phyloP scores from a whole-genome alignment of 108 stramenopile species.

The Fistulifera pelliculosa region DNA sequence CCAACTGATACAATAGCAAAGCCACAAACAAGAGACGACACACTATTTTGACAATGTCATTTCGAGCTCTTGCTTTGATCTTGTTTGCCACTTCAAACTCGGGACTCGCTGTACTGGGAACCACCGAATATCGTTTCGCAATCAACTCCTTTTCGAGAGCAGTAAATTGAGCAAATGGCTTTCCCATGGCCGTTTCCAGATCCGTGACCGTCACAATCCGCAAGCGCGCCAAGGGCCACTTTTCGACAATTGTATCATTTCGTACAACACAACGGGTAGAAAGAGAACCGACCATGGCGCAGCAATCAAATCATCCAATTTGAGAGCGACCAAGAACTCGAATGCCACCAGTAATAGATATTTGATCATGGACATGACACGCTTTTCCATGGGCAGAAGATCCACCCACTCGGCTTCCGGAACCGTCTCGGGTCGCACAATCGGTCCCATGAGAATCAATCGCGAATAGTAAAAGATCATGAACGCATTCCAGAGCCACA shows the following conservation, averaged over 20 bases:
- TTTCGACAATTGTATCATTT: constrained; percentile 51
- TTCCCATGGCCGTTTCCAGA: constrained; percentile 65
- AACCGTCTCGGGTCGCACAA: constrained; percentile 68
- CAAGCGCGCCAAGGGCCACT: constrained; percentile 49
- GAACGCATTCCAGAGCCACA: constrained; percentile 77
- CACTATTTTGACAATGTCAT: constrained; percentile 48
- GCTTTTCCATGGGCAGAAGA: constrained; percentile 69
- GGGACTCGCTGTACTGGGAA: constrained; percentile 43
- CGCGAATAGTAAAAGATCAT: constrained; percentile 67
- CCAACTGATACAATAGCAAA: constrained; percentile 56
- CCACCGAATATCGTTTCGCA: constrained; percentile 57
- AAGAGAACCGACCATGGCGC: constrained; percentile 60
- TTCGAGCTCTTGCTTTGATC: constrained; percentile 42
- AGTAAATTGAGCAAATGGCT: constrained; percentile 61
- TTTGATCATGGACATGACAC: constrained; percentile 43
- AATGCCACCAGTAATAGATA: constrained; percentile 55
- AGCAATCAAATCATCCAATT: constrained; percentile 40
- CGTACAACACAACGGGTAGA: constrained; percentile 63
- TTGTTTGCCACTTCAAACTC: constrained; percentile 58
- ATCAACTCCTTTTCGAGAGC: constrained; percentile 59
- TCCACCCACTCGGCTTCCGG: constrained; percentile 82
- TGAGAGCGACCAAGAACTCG: constrained; percentile 54
- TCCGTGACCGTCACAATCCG: constrained; percentile 69
- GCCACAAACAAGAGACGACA: constrained; percentile 52
- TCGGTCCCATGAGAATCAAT: constrained; percentile 76